Percentiles rank a stretch among this genome's conserved stretches.
Conservation (phyloP, 768 basidiomycete genomes). For the Lyophyllum semitale region DNA sequence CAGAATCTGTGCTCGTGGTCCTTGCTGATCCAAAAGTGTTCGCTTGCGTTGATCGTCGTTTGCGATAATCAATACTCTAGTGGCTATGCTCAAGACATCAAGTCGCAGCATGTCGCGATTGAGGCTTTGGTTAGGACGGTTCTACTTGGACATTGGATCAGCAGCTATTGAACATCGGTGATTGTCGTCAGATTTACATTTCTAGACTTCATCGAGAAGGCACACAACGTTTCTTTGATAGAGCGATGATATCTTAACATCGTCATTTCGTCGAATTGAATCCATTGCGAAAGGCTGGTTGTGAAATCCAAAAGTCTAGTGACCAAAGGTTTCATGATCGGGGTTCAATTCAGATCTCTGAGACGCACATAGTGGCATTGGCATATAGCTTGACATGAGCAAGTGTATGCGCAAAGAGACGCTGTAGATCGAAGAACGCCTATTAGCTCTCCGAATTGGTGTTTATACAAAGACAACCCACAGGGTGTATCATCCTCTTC, state of each 20-base stretch:
- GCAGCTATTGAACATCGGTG: too few species aligned
- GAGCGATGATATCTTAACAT: not conserved
- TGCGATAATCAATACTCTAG: constrained; percentile 1
- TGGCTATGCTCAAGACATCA: constrained; percentile 3
- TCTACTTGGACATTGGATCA: too few species aligned
- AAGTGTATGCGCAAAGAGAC: constrained; percentile 4
- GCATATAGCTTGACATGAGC: not conserved
- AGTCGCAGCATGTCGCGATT: not conserved
- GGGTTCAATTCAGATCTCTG: not conserved
- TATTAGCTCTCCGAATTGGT: not conserved
- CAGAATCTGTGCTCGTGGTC: constrained; percentile 3
- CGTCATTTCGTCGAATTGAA: constrained; percentile 3
- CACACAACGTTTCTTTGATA: too few species aligned
- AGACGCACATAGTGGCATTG: not conserved
- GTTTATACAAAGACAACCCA: not conserved
- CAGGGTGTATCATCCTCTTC: not conserved
- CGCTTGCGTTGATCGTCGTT: constrained; percentile 5
- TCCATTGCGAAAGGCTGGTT: not conserved
- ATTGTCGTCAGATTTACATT: not conserved
- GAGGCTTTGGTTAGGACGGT: not conserved
- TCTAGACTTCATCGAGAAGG: too few species aligned
- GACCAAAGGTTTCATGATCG: not conserved
- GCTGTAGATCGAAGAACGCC: too few species aligned
- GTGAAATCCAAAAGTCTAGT: constrained; percentile 3
- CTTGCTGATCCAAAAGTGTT: not conserved